Evolutionary conservation across 2,329 filamentous ascomycete genomes (phyloP).

Genomic region (Lasiodiplodia gonubiensis): DNA sequence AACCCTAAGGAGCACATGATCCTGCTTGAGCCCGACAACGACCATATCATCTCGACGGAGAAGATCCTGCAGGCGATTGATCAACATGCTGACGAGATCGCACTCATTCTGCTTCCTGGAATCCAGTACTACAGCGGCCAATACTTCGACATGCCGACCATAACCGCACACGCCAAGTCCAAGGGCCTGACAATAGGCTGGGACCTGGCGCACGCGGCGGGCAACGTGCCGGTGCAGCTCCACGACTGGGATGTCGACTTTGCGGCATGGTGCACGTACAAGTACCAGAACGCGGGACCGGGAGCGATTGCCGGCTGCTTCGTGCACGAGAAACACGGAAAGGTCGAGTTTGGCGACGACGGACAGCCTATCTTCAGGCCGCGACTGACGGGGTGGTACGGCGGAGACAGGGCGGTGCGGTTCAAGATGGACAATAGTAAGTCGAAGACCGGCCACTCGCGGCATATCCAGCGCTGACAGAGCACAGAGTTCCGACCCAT

Average conservation of each 20-base stretch:
- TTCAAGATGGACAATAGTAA: slow-evolving; percentile 73
- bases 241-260: slow-evolving; percentile 32
- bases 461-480: background rate
- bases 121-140: slow-evolving; percentile 31
- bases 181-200: slow-evolving; percentile 29
- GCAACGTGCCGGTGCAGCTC: slow-evolving; percentile 30
- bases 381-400: slow-evolving; percentile 75
- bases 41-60: slow-evolving; percentile 30
- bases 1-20: slow-evolving; percentile 29
- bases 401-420: slow-evolving; percentile 69
- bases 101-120: slow-evolving; percentile 29
- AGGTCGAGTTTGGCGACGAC: slow-evolving; percentile 42
- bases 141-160: slow-evolving; percentile 30
- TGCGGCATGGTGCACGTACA: slow-evolving; percentile 32
- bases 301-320: slow-evolving; percentile 29
- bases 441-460: background rate
- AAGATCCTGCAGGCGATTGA: slow-evolving; percentile 28
- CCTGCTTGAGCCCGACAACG: slow-evolving; percentile 26
- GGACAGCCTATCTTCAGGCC: slow-evolving; percentile 56
- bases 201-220: slow-evolving; percentile 31
- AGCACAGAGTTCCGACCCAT: slow-evolving; percentile 64
- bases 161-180: slow-evolving; percentile 29
- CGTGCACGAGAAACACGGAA: slow-evolving; percentile 30
- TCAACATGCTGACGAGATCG: slow-evolving; percentile 28
- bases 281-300: slow-evolving; percentile 31